Evolutionary conservation across 345 rosid genomes (phyloP), one percentile per base, ranked within the genome.

Genomic region (Crucihimalaya himalaica): DNA sequence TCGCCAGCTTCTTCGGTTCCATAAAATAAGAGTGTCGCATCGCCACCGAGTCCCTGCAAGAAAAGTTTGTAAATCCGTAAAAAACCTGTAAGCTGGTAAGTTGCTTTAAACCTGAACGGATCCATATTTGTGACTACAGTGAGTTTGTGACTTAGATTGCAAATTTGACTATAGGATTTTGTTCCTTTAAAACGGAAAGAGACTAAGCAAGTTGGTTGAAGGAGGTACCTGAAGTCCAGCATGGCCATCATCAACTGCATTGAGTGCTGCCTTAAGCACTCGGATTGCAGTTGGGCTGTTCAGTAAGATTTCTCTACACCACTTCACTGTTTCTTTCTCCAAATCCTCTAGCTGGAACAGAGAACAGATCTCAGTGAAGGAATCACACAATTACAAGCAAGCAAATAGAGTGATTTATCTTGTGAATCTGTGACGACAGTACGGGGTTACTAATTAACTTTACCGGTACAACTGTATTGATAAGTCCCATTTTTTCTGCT

Each of bases 401-500:
- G 37, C 12, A 46, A 18, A 14, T 0, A 23, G 25, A 16, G 4
- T 51, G 57, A 16, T 54, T 6, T 28, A 42, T n/a, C 21, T 53
- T 62, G 16, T 37, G 34, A 35, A 62, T 55, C 4, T 35, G 3
- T 45, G 64, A 15, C 16, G 4, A 16, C 23, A 34, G 32, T 23
- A 34, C 4, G n/a, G 3, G 19, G 21, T 19, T 20, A 50, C 8
- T n/a, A 21, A 20, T 40, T 35, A 45, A 52, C 11, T 63, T 62
- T 67, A 91, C 97, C 32, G 91, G 92, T 29, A 92, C 97, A 78
- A 92, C 91, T 27, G 86, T 74, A 68, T 95, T 95, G 57, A 95
- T 86, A 15, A 95, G 97, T 66, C 97, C 99, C 97, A 91, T 95
- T 82, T 85, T 87, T 20, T 88, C 97, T 61, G 99, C 97, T 81